phyloP scores from a whole-genome alignment of 1,139 yeast species.

The Diutina neorugosa region DNA sequence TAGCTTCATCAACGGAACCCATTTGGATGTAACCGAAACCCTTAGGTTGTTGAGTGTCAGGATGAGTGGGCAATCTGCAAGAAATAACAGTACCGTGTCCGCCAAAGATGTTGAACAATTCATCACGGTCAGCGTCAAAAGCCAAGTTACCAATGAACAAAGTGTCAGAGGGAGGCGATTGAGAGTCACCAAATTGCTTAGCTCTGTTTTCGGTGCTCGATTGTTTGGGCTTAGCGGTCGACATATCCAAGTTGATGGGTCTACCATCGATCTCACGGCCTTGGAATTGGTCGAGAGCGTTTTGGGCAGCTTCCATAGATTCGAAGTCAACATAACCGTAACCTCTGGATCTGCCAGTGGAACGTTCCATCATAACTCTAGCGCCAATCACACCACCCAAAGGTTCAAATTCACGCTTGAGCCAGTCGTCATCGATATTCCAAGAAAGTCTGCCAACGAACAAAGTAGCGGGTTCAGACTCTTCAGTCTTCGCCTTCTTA shows the following conservation, averaged over 20 bases:
- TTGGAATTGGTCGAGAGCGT: slow-evolving; percentile 78
- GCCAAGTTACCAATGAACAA: slow-evolving; percentile 92
- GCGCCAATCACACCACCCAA: slow-evolving; percentile 76
- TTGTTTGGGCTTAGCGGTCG: slow-evolving; percentile 60
- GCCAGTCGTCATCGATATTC: slow-evolving; percentile 94
- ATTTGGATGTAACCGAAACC: slow-evolving; percentile 98
- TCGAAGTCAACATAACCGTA: slow-evolving; percentile 97
- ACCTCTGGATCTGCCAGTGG: slow-evolving; percentile 90
- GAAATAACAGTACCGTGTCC: slow-evolving; percentile 73
- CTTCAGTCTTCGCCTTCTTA: slow-evolving; percentile 24
- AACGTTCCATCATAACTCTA: slow-evolving; percentile 89
- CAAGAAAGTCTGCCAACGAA: slow-evolving; percentile 97
- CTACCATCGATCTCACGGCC: slow-evolving; percentile 96
- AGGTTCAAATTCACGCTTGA: slow-evolving; percentile 72
- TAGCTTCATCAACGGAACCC: slow-evolving; percentile 77
- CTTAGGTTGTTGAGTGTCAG: slow-evolving; percentile 97
- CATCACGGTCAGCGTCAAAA: slow-evolving; percentile 77
- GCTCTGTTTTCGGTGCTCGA: slow-evolving; percentile 46
- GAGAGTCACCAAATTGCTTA: slow-evolving; percentile 76
- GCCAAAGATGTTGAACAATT: slow-evolving; percentile 58
- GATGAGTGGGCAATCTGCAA: slow-evolving; percentile 94
- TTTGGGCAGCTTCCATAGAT: slow-evolving; percentile 63
- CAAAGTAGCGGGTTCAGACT: slow-evolving; percentile 66
- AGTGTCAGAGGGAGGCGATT: slow-evolving; percentile 89
- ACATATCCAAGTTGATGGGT: slow-evolving; percentile 86